These are phyloP conservation scores for Mediolabrus comicus DNA, from an alignment of 108 stramenopile genomes.

Conservation along the genomic window DNA sequence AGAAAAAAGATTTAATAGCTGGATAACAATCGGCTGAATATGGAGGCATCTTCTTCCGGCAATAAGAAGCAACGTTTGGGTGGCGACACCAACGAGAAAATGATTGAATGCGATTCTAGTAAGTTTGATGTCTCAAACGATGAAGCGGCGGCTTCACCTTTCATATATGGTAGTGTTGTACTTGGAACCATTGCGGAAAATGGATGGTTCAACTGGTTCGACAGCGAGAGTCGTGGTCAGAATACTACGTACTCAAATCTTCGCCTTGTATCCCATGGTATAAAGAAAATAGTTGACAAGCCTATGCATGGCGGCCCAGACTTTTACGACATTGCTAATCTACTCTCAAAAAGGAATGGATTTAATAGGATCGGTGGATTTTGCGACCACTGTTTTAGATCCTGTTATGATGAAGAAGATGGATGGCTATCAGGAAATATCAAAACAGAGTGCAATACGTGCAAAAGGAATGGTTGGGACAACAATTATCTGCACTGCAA, in stretches of 20 bases:
- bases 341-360: conserved; percentile 7
- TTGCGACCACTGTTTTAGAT: conserved; percentile 9
- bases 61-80: too few relatives aligned
- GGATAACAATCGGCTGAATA: too few relatives aligned
- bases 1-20: too few relatives aligned
- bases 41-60: too few relatives aligned
- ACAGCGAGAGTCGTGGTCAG: conserved; percentile 4
- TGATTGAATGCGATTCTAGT: too few relatives aligned
- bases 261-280: conserved; percentile 1
- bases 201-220: conserved; percentile 16
- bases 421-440: too few relatives aligned
- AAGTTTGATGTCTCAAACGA: too few relatives aligned
- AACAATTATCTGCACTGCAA: not conserved
- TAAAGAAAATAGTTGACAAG: conserved; percentile 16
- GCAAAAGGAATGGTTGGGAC: not conserved
- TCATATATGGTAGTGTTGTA: too few relatives aligned
- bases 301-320: conserved; percentile 13
- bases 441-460: not conserved
- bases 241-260: conserved; percentile 15
- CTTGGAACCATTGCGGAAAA: conserved; percentile 11
- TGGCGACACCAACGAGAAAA: too few relatives aligned
- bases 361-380: conserved; percentile 5
- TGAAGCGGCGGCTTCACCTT: too few relatives aligned
- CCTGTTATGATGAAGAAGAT: not conserved
- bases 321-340: conserved; percentile 2